Percentiles rank a stretch among this genome's conserved stretches.
Evolutionary conservation across 148 eudicot species (phyloP).

Genomic region (Oxyria digyna): DNA sequence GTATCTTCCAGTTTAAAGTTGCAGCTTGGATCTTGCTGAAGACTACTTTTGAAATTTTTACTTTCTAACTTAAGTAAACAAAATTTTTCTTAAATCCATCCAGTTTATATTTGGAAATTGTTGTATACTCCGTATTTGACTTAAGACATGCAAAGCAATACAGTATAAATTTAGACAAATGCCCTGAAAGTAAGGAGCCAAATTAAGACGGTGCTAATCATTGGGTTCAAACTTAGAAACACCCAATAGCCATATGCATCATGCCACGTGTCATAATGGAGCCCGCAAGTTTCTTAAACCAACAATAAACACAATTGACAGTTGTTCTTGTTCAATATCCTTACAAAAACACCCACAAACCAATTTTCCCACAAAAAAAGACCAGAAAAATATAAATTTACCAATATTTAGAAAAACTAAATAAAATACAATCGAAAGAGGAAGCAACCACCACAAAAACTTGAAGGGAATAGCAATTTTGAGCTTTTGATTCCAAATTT

Average conservation of each 20-base stretch:
- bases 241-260: slow-evolving; percentile 13
- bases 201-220: slow-evolving; percentile 1
- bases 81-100: neutral
- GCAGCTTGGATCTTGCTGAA: neutral
- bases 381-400: neutral
- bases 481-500: neutral
- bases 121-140: too few species aligned
- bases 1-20: too few species aligned
- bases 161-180: neutral
- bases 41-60: neutral
- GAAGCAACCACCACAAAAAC: neutral
- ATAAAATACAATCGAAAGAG: neutral
- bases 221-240: neutral
- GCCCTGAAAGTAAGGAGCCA: neutral
- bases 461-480: neutral
- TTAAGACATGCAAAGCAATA: neutral
- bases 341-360: slow-evolving; percentile 7
- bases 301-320: slow-evolving; percentile 4
- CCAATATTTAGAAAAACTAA: neutral
- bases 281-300: slow-evolving; percentile 15
- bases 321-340: slow-evolving; percentile 10
- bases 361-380: neutral
- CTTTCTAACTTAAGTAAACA: neutral
- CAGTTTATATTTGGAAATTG: neutral
- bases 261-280: slow-evolving; percentile 21